phyloP scores from a whole-genome alignment of 1,284 basidiomycete species.

The Crepidotus sp. region DNA sequence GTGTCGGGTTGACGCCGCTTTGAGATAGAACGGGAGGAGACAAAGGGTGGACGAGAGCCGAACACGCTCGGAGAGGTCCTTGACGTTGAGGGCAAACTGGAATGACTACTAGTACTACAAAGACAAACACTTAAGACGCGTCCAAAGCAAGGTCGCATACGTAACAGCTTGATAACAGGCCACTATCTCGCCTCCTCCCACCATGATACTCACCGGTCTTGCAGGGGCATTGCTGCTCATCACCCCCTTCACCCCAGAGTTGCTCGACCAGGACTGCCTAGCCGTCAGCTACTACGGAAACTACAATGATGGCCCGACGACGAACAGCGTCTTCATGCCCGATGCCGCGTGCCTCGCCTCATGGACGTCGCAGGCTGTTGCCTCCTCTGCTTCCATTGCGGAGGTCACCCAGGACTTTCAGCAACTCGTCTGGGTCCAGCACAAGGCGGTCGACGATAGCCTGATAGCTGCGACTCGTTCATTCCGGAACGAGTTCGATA shows the following conservation, averaged over 20 bases:
- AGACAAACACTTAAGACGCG: no score
- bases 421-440: constrained; percentile 56
- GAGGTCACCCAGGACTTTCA: constrained; percentile 20
- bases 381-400: constrained; percentile 22
- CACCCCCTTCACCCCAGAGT: constrained; percentile 29
- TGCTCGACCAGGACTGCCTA: constrained; percentile 38
- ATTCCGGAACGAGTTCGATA: constrained; percentile 25
- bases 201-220: constrained; percentile 19
- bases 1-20: no score
- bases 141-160: no score
- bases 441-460: constrained; percentile 38
- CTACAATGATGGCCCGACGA: constrained; percentile 31
- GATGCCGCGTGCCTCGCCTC: constrained; percentile 30
- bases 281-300: constrained; percentile 45
- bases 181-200: no score
- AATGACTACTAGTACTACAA: no score
- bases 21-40: no score
- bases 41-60: no score
- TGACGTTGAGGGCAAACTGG: no score
- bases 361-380: constrained; percentile 20
- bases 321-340: constrained; percentile 41
- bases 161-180: no score
- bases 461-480: constrained; percentile 26
- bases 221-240: constrained; percentile 30
- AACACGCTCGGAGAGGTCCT: no score